phyloP scores from a whole-genome alignment of 2,329 filamentous ascomycete genomes.

The Colletotrichum eleusines region DNA sequence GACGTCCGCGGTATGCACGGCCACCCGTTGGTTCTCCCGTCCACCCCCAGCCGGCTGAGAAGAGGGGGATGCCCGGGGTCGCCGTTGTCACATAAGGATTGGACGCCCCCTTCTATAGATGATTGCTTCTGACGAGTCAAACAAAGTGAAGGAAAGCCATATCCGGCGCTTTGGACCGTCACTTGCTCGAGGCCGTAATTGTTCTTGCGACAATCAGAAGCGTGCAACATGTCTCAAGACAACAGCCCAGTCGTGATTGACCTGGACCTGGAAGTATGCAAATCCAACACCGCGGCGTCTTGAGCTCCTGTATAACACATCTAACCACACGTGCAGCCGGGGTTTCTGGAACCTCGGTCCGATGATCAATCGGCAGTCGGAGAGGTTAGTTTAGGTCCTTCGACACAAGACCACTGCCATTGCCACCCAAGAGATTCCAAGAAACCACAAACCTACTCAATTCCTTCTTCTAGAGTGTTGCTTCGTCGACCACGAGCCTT shows the following conservation, averaged over 20 bases:
- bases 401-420: background rate
- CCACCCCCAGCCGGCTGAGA: background rate
- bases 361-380: background rate
- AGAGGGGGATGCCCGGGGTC: background rate
- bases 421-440: too few species aligned
- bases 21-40: background rate
- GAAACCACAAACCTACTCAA: too few species aligned
- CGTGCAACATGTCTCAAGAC: background rate
- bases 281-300: too few species aligned
- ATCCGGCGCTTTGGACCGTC: background rate
- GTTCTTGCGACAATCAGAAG: background rate
- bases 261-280: background rate
- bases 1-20: background rate
- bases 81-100: background rate
- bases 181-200: background rate
- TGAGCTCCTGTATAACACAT: too few species aligned
- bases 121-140: background rate
- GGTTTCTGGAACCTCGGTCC: background rate
- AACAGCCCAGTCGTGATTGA: background rate
- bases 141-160: too few species aligned
- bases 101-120: background rate
- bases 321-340: background rate
- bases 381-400: background rate
- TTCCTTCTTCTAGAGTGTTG: background rate
- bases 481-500: slow-evolving; percentile 18